Conservation (phyloP, 192 early-diverging fungal species). For the Coemansia sp. region DNA sequence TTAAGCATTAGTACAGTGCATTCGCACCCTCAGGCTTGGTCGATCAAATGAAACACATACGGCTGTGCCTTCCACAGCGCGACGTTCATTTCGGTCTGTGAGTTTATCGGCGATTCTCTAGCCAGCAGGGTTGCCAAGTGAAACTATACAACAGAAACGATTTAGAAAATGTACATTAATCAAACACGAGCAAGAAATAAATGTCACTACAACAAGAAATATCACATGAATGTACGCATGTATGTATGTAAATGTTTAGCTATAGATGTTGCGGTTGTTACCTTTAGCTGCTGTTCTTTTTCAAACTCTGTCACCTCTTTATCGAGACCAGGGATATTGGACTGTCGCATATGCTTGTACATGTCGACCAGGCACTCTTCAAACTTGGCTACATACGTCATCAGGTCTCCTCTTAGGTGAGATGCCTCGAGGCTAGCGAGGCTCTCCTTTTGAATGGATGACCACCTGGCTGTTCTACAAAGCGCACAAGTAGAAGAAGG, state of each 20-base stretch:
- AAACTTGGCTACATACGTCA: conserved; percentile 2
- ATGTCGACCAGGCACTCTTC: conserved; percentile 20
- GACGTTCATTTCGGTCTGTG: conserved; percentile 33
- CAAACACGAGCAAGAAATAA: no score
- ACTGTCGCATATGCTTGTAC: conserved; percentile 8
- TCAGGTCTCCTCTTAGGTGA: neutral
- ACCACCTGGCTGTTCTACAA: conserved; percentile 5
- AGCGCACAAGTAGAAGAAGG: neutral
- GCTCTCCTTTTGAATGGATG: neutral
- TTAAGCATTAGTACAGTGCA: no score
- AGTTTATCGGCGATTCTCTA: conserved; percentile 8
- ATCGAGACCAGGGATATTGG: neutral
- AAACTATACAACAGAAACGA: conserved; percentile 23
- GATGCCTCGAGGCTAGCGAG: neutral
- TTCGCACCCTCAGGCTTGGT: no score
- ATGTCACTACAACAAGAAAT: no score
- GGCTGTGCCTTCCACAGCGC: conserved; percentile 41
- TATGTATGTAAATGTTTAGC: neutral
- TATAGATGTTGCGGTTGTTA: no score
- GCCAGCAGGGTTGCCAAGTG: conserved; percentile 21
- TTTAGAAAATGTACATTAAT: no score
- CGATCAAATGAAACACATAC: no score
- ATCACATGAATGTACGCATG: neutral
- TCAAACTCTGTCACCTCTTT: conserved; percentile 18
- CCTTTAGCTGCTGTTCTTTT: conserved; percentile 46